A percentile compares a stretch with the other conserved stretches of the same genome.
Evolutionary conservation across 768 basidiomycete species (phyloP).

Genomic region (Lentinula aciculospora): DNA sequence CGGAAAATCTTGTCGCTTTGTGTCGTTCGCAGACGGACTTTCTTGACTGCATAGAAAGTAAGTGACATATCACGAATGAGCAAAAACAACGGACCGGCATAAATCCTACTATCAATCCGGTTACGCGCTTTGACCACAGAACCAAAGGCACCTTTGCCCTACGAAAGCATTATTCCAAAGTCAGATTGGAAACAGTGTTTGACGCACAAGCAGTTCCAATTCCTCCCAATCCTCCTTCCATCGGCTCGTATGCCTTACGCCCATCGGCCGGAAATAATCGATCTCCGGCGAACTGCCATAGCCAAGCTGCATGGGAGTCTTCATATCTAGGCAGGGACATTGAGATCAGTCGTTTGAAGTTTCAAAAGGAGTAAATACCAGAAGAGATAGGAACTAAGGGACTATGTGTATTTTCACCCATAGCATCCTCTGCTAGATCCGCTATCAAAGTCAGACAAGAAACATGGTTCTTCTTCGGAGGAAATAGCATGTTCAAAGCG

Average conservation of each 20-base stretch:
- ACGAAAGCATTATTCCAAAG: not conserved
- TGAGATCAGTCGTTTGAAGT: not conserved
- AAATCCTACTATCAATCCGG: slow-evolving; percentile 79
- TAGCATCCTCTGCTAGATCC: not conserved
- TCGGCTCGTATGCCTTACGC: slow-evolving; percentile 47
- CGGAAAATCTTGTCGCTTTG: slow-evolving; percentile 89
- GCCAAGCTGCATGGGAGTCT: slow-evolving; percentile 39
- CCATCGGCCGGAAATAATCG: slow-evolving; percentile 51
- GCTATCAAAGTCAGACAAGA: slow-evolving; percentile 18
- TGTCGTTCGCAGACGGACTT: slow-evolving; percentile 65
- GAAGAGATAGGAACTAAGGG: slow-evolving; percentile 1
- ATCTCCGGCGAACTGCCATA: slow-evolving; percentile 51
- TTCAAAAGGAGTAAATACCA: not conserved
- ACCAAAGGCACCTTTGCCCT: slow-evolving; percentile 90
- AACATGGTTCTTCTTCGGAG: slow-evolving; percentile 48
- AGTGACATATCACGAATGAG: not conserved
- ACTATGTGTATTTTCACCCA: not conserved
- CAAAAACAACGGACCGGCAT: slow-evolving; percentile 47
- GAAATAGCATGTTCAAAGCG: slow-evolving; percentile 55
- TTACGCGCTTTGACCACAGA: slow-evolving; percentile 94
- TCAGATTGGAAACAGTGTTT: not conserved
- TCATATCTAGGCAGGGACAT: slow-evolving; percentile 26
- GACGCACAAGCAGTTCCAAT: slow-evolving; percentile 68
- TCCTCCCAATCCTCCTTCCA: slow-evolving; percentile 97
- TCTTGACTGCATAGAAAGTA: slow-evolving; percentile 58